These are phyloP conservation scores for Eucalyptus curtisii DNA, from an alignment of 345 rosid species.

Conservation along the genomic window DNA sequence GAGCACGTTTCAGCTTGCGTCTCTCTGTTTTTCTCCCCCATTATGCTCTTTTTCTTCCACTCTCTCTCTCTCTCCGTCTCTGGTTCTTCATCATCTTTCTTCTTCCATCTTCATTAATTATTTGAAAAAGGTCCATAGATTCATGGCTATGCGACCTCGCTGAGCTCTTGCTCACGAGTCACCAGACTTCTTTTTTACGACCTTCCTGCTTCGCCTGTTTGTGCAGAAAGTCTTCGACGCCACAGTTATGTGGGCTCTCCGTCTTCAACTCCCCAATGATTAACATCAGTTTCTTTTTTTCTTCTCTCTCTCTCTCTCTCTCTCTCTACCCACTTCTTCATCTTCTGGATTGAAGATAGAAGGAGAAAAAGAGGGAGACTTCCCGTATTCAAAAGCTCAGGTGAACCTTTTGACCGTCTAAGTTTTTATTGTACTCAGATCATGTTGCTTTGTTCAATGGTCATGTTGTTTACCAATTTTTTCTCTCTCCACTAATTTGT, in stretches of 20 bases:
- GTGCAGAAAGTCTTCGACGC: background rate
- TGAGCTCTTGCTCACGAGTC: background rate
- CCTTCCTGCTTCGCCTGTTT: background rate
- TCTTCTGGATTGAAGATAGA: background rate
- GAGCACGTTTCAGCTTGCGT: background rate
- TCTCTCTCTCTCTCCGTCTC: background rate
- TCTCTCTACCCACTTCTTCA: background rate
- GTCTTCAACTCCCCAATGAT: background rate
- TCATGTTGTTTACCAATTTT: background rate
- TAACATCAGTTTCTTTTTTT: background rate
- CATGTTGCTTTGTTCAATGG: background rate
- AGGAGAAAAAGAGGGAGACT: background rate
- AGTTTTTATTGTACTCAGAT: background rate
- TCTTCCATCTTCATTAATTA: background rate
- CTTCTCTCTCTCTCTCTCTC: background rate
- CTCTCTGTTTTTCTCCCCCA: background rate
- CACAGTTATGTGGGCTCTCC: background rate
- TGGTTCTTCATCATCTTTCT: background rate
- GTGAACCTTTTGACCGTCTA: background rate
- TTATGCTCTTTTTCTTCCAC: background rate
- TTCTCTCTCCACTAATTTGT: background rate
- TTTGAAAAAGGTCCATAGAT: background rate
- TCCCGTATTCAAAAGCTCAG: background rate
- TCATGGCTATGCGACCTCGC: background rate
- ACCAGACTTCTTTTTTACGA: background rate